Evolutionary conservation across 164 flowering plant species (phyloP).

Genomic region (Stephania yunnanensis): DNA sequence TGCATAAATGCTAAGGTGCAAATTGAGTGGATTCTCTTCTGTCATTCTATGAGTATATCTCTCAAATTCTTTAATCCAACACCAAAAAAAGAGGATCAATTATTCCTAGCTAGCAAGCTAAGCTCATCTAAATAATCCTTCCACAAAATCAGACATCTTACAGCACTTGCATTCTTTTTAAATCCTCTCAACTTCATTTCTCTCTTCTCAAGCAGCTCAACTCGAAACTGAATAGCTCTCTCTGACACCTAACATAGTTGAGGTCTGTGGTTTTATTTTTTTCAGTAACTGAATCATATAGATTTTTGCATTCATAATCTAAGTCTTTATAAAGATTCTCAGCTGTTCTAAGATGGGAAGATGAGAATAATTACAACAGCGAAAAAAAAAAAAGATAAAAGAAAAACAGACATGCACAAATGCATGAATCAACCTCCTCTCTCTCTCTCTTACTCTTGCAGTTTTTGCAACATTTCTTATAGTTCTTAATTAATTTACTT

Average conservation of each 20-base stretch:
- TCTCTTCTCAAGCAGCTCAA: neutral
- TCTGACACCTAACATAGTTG: neutral
- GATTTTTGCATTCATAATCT: neutral
- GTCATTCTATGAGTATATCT: neutral
- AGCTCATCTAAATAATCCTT: too few relatives aligned
- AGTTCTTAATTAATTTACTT: neutral
- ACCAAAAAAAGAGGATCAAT: neutral
- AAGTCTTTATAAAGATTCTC: neutral
- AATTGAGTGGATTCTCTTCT: constrained; percentile 8
- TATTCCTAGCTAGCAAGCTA: neutral
- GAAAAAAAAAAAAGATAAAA: too few relatives aligned
- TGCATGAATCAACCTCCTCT: neutral
- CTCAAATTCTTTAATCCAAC: neutral
- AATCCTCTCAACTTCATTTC: neutral
- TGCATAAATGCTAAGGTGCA: neutral
- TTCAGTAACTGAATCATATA: neutral
- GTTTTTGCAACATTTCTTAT: neutral
- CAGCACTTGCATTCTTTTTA: neutral
- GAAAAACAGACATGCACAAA: neutral
- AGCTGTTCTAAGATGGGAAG: neutral
- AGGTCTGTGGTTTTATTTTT: neutral
- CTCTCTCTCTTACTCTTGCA: neutral
- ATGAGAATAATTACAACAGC: too few relatives aligned
- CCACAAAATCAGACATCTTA: too few relatives aligned
- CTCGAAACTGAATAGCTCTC: neutral